phyloP scores from a whole-genome alignment of 1,284 basidiomycete genomes.

The Ustilago trichophora region DNA sequence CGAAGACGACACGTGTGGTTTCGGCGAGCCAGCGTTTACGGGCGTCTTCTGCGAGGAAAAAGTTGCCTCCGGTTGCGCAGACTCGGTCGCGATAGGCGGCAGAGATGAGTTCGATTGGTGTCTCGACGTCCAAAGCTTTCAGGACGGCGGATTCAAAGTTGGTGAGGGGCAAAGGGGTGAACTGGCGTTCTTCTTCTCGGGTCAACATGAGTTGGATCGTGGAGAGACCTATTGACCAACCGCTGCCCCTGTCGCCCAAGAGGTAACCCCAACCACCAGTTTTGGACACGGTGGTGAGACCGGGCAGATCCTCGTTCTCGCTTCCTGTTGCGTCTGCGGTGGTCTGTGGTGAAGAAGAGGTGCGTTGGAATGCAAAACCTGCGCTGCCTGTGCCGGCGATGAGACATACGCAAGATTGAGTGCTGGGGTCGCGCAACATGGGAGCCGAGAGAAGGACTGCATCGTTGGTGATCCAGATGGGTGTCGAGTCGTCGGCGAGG shows the following conservation, averaged over 20 bases:
- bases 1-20: conserved; percentile 53
- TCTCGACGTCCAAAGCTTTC: conserved; percentile 16
- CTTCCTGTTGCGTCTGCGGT: not conserved
- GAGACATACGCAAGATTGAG: conserved; percentile 36
- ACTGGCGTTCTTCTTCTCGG: conserved; percentile 33
- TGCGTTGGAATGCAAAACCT: conserved; percentile 43
- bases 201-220: conserved; percentile 43
- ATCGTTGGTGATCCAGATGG: conserved; percentile 50
- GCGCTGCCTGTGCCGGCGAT: conserved; percentile 48
- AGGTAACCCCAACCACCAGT: conserved; percentile 49
- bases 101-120: conserved; percentile 43
- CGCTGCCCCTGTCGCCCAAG: conserved; percentile 34
- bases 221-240: conserved; percentile 44
- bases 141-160: conserved; percentile 34
- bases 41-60: conserved; percentile 48
- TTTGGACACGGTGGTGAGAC: conserved; percentile 35
- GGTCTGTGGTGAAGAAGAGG: conserved; percentile 8
- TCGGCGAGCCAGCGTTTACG: conserved; percentile 61
- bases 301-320: conserved; percentile 43
- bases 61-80: conserved; percentile 36
- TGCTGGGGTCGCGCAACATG: conserved; percentile 31
- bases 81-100: conserved; percentile 42
- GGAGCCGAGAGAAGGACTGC: conserved; percentile 41
- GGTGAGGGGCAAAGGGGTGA: conserved; percentile 16
- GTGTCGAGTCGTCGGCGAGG: conserved; percentile 26